A percentile compares a stretch with the other conserved stretches of the same genome.
These are phyloP conservation scores for Tuber indicum DNA, from an alignment of 495 filamentous ascomycete species.

Conservation along the genomic window DNA sequence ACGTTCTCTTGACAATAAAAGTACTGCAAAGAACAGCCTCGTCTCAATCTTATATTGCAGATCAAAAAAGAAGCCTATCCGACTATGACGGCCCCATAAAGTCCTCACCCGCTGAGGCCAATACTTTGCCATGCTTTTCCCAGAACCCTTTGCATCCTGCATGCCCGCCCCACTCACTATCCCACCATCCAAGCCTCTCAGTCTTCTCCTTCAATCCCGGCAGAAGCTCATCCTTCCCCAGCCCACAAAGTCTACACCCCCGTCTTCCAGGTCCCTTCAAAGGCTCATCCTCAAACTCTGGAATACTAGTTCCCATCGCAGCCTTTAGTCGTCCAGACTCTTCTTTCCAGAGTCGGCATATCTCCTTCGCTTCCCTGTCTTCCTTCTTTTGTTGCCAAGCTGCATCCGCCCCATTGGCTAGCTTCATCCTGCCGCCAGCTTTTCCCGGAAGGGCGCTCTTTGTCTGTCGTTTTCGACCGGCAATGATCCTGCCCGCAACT, in stretches of 20 bases:
- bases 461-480: slow-evolving; percentile 72
- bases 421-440: slow-evolving; percentile 73
- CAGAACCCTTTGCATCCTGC: slow-evolving; percentile 76
- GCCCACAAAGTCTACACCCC: slow-evolving; percentile 79
- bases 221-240: slow-evolving; percentile 79
- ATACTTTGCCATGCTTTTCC: slow-evolving; percentile 55
- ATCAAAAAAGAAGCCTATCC: not conserved
- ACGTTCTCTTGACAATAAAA: not conserved
- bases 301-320: slow-evolving; percentile 50
- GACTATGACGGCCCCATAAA: not conserved
- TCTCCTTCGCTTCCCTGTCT: slow-evolving; percentile 78
- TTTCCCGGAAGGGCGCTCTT: slow-evolving; percentile 64
- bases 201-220: slow-evolving; percentile 64
- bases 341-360: slow-evolving; percentile 64
- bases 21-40: not conserved
- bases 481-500: slow-evolving; percentile 72
- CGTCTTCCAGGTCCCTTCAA: slow-evolving; percentile 59
- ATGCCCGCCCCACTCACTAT: slow-evolving; percentile 75
- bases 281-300: slow-evolving; percentile 57
- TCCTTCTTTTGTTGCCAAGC: slow-evolving; percentile 64
- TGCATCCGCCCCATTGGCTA: slow-evolving; percentile 69
- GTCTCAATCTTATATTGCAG: not conserved
- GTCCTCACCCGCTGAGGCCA: not conserved
- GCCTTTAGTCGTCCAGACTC: slow-evolving; percentile 58
- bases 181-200: slow-evolving; percentile 94